phyloP scores from a whole-genome alignment of 768 basidiomycete genomes.

The Psilocybe sp. region DNA sequence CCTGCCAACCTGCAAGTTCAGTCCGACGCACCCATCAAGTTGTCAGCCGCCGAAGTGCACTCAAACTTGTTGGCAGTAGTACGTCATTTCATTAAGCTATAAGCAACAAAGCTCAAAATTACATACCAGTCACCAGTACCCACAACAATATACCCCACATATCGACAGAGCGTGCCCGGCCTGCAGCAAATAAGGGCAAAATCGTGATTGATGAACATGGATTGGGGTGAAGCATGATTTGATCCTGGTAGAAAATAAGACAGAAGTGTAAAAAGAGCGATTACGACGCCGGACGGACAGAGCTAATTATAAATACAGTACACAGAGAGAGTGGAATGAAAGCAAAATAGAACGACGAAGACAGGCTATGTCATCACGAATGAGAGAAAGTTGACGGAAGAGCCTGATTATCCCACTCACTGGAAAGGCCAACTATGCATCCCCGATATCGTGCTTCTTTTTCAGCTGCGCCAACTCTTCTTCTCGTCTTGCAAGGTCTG shows the following conservation, averaged over 20 bases:
- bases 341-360: constrained; percentile 5
- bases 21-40: constrained; percentile 46
- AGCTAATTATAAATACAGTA: constrained; percentile 9
- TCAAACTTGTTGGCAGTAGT: constrained; percentile 72
- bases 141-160: constrained; percentile 68
- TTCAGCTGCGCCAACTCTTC: constrained; percentile 87
- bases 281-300: constrained; percentile 1
- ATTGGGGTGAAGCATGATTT: background rate
- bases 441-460: constrained; percentile 81
- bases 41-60: constrained; percentile 53
- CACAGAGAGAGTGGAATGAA: constrained; percentile 4
- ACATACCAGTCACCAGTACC: constrained; percentile 52
- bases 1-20: constrained; percentile 60
- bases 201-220: constrained; percentile 9
- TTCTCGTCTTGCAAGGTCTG: constrained; percentile 87
- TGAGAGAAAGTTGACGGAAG: constrained; percentile 2
- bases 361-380: background rate
- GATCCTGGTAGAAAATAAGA: constrained; percentile 13
- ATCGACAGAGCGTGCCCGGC: constrained; percentile 57
- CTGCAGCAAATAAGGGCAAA: constrained; percentile 28
- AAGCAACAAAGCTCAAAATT: constrained; percentile 11
- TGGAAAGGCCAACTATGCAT: constrained; percentile 41
- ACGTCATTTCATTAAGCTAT: constrained; percentile 24
- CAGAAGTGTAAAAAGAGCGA: constrained; percentile 11
- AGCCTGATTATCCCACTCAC: constrained; percentile 4